A percentile compares a stretch with the other conserved stretches of the same genome.
These are phyloP conservation scores for Metarhizium humberi DNA, from an alignment of 2,329 filamentous ascomycete species.

Conservation along the genomic window DNA sequence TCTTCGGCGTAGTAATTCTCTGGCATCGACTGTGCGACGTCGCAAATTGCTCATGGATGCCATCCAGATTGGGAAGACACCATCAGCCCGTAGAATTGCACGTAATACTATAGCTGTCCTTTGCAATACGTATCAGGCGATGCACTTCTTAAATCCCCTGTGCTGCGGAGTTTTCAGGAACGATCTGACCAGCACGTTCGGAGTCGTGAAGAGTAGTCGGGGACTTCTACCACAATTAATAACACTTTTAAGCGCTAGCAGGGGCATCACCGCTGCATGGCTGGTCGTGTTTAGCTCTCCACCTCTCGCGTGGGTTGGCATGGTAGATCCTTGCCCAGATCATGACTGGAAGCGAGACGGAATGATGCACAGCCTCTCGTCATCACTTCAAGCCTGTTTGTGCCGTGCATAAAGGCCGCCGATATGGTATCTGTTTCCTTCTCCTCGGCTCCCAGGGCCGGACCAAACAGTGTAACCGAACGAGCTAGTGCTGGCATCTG, in stretches of 20 bases:
- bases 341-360: neutral
- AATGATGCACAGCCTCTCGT: neutral
- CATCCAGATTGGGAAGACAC: neutral
- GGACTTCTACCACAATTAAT: no score
- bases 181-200: no score
- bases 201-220: no score
- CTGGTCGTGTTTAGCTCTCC: neutral
- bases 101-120: no score
- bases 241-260: no score
- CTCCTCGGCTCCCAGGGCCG: neutral
- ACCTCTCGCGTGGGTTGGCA: constrained; percentile 3
- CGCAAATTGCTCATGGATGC: neutral
- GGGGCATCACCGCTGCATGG: neutral
- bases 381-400: neutral
- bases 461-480: neutral
- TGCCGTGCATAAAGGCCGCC: neutral
- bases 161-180: no score
- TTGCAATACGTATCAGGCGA: no score
- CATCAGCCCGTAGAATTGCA: no score
- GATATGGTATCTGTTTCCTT: neutral
- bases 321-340: constrained; percentile 1
- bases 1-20: no score
- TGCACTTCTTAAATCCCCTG: no score
- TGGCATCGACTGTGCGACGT: neutral
- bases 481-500: neutral